Conservation (phyloP, 441 rosid genomes). For the Caryocar brasiliense region DNA sequence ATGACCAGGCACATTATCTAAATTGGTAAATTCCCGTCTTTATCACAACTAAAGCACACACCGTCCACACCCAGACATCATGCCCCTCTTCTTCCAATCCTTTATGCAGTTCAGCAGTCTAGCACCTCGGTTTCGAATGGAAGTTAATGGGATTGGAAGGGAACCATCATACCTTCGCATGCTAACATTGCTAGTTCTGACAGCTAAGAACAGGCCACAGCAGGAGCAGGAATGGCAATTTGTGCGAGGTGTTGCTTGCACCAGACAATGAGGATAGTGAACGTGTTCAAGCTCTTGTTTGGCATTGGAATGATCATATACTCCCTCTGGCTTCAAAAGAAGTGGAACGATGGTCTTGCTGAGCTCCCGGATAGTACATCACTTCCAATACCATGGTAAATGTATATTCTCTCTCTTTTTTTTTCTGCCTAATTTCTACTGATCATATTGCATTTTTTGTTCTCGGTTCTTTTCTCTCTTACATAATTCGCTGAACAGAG, state of each 20-base stretch:
- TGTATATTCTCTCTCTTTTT: background rate
- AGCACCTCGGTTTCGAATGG: no score
- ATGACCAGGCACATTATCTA: no score
- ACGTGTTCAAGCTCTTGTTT: constrained; percentile 23
- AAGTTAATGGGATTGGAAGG: background rate
- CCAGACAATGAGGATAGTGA: constrained; percentile 18
- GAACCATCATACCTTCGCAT: background rate
- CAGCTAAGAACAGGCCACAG: no score
- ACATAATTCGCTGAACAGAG: no score
- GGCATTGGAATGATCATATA: constrained; percentile 35
- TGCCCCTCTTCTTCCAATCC: no score
- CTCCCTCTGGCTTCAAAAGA: constrained; percentile 49
- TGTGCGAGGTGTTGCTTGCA: constrained; percentile 37
- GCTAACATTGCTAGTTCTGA: no score
- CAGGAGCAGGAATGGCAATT: constrained; percentile 16
- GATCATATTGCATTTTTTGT: background rate
- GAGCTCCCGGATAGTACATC: constrained; percentile 8
- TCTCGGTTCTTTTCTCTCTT: no score
- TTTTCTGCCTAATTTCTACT: no score
- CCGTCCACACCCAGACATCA: no score
- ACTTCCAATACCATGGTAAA: constrained; percentile 38
- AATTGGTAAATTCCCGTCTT: no score
- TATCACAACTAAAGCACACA: no score
- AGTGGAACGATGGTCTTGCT: constrained; percentile 26
- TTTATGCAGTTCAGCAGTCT: no score